Conservation (phyloP, 805 yeast species). For the Myxozyma vanderwaltii region DNA sequence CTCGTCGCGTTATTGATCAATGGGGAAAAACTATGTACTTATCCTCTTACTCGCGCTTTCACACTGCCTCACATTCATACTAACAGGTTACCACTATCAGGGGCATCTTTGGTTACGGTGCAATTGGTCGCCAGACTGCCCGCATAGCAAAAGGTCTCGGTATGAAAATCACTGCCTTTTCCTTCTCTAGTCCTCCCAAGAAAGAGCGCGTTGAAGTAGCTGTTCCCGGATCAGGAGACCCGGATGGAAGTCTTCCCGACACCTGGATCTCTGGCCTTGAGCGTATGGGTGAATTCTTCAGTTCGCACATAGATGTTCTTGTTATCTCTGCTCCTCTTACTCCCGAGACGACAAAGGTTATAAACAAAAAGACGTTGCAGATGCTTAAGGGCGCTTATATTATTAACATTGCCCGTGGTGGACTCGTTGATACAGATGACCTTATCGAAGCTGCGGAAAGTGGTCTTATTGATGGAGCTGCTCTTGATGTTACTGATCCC, state of each 20-base stretch:
- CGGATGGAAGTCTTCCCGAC: conserved; percentile 42
- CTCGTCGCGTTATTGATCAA: conserved; percentile 15
- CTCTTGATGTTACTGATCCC: conserved; percentile 67
- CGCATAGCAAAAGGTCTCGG: conserved; percentile 57
- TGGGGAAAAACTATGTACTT: conserved; percentile 27
- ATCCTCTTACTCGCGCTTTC: not conserved
- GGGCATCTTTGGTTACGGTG: conserved; percentile 71
- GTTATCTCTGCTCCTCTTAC: conserved; percentile 69
- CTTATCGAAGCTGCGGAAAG: conserved; percentile 49
- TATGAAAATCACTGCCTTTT: conserved; percentile 53
- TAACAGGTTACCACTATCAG: conserved; percentile 45
- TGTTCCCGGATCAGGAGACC: conserved; percentile 57
- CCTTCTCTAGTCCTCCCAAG: conserved; percentile 31
- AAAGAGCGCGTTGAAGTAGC: conserved; percentile 38
- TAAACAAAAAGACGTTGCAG: conserved; percentile 52
- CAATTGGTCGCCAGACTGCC: conserved; percentile 68
- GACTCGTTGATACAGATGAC: conserved; percentile 51
- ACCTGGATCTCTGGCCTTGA: conserved; percentile 54
- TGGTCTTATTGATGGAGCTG: conserved; percentile 64
- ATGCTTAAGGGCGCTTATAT: conserved; percentile 59
- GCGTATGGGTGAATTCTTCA: conserved; percentile 48
- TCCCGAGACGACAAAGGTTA: conserved; percentile 55
- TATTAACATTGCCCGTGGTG: conserved; percentile 54
- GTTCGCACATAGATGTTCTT: conserved; percentile 54
- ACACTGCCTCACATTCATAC: not conserved